Evolutionary conservation across 176 grass and related monocot genomes (phyloP), one percentile per base, ranked within the genome.

Genomic region (Urochloa ruziziensis): DNA sequence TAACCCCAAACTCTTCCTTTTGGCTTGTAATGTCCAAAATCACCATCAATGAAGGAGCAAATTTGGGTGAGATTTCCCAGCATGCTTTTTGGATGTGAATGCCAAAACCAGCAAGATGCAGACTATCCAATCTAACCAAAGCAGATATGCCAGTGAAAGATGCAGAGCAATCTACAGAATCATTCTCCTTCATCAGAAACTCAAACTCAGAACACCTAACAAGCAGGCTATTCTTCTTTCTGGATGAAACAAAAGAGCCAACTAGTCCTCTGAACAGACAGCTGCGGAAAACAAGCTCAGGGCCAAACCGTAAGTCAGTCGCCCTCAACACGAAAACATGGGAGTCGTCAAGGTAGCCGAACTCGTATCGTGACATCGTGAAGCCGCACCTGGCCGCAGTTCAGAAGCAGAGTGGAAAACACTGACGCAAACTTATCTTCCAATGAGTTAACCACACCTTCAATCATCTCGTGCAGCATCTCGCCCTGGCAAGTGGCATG

Each of bases 241-340:
- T 81, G 17, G 80, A 88, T 80, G 82, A 39, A 5, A 96, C 17
- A 78, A 66, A 78, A 73, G 80, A 91, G 32, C 80, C 73, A 63
- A 91, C 54, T 52, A 96, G 81, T 91, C 80, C 94, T 89, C 84
- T 85, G 43, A 96, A 91, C 34, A 96, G 54, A 84, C 88, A 85
- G 74, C 83, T 85, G 68, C 70, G n/a, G 43, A 29, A 90, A 88
- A 56, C 77, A 93, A 52, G 80, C 86, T 90, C 84, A 67, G 88
- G 67, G 60, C 89, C 86, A 64, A 93, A 77, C 78, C 33, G 78
- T 48, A 96, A 56, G 80, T 80, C 86, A 61, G 49, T 77, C 36
- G 71, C 5, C 78, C 88, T 89, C 78, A 89, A 70, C 19, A 85
- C 44, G 13, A 89, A 21, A 82, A 77, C 43, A 71, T 89, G 77